These are phyloP conservation scores for Russula sp. DNA, from an alignment of 768 basidiomycete species.

Conservation along the genomic window DNA sequence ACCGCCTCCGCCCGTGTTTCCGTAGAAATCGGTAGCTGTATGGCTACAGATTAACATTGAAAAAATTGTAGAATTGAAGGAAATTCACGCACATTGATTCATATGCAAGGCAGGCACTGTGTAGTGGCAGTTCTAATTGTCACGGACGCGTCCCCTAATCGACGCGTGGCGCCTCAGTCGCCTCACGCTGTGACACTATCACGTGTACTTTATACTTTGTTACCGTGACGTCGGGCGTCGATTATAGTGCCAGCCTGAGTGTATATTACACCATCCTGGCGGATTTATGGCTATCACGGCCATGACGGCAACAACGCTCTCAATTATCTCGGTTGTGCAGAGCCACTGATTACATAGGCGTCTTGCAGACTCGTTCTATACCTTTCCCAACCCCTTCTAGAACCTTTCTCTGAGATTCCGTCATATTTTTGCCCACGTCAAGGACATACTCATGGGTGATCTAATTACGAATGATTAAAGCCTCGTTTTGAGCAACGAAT, in stretches of 20 bases:
- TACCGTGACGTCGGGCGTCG: background rate
- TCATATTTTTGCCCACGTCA: conserved; percentile 55
- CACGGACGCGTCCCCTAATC: background rate
- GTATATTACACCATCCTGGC: background rate
- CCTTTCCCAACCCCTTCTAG: conserved; percentile 70
- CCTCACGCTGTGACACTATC: conserved; percentile 7
- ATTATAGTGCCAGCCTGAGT: too few relatives aligned
- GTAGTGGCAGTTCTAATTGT: background rate
- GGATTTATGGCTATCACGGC: background rate
- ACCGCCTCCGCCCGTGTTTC: conserved; percentile 44
- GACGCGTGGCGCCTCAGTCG: conserved; percentile 21
- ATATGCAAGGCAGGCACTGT: background rate
- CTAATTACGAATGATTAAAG: conserved; percentile 31
- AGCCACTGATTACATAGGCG: conserved; percentile 25
- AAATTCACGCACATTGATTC: conserved; percentile 19
- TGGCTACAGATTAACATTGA: conserved; percentile 35
- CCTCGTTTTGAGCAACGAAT: background rate
- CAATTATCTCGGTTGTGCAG: background rate
- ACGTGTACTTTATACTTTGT: conserved; percentile 1
- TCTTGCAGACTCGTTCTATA: conserved; percentile 45
- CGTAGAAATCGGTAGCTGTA: conserved; percentile 33
- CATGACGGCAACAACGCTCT: background rate
- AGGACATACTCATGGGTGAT: conserved; percentile 60
- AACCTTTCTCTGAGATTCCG: conserved; percentile 65
- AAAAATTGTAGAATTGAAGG: conserved; percentile 32